Percentiles rank a stretch among this genome's conserved stretches.
phyloP scores from a whole-genome alignment of 129 eudicot species.

The Silybum marianum region DNA sequence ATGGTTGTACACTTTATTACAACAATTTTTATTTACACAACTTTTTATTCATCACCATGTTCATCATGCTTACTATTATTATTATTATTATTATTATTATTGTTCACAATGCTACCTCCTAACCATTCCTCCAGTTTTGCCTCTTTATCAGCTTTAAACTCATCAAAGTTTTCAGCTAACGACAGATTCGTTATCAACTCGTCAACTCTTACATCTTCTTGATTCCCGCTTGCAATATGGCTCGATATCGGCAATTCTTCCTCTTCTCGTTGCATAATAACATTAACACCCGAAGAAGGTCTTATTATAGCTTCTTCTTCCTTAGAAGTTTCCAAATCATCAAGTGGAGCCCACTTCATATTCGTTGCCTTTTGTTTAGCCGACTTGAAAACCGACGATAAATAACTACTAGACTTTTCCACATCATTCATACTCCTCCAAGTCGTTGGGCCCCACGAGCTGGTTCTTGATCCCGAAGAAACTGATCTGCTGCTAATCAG shows the following conservation, averaged over 20 bases:
- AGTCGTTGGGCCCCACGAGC: conserved; percentile 61
- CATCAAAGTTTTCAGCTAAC: conserved; percentile 50
- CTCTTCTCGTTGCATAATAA: conserved; percentile 10
- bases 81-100: conserved; percentile 3
- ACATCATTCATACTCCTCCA: conserved; percentile 57
- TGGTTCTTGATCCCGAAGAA: conserved; percentile 49
- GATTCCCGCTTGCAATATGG: conserved; percentile 28
- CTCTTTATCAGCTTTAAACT: conserved; percentile 71
- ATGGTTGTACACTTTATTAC: conserved; percentile 19
- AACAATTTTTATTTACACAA: conserved; percentile 23
- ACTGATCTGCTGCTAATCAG: conserved; percentile 39
- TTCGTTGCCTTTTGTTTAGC: conserved; percentile 57
- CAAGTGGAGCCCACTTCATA: conserved; percentile 51
- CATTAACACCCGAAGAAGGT: conserved; percentile 5
- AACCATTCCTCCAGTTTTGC: conserved; percentile 86
- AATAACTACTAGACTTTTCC: conserved; percentile 44
- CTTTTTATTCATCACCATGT: conserved; percentile 26
- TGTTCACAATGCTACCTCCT: conserved; percentile 26
- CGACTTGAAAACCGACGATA: conserved; percentile 55
- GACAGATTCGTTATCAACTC: conserved; percentile 39
- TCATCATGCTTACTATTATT: conserved; percentile 14
- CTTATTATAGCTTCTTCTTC: conserved; percentile 7
- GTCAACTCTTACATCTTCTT: conserved; percentile 31
- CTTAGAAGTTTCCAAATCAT: conserved; percentile 23
- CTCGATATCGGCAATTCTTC: conserved; percentile 47